Evolutionary conservation across 208 protist species (phyloP).

Genomic region (Lotmaria passim): DNA sequence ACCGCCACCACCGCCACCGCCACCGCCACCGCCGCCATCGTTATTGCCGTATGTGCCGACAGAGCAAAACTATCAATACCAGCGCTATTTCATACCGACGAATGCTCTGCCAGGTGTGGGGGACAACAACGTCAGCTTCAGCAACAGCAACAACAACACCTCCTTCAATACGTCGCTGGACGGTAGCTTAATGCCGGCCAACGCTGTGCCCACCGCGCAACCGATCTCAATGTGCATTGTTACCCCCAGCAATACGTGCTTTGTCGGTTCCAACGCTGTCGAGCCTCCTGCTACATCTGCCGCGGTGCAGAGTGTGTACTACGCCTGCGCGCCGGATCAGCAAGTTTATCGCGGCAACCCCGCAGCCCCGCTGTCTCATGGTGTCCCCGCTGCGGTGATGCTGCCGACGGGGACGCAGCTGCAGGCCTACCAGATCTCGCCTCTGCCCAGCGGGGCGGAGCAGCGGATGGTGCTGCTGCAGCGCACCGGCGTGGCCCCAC

Average conservation of each 20-base stretch:
- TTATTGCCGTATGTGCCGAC: not conserved
- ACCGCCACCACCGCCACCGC: not conserved
- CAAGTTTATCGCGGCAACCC: not conserved
- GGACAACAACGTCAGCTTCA: not conserved
- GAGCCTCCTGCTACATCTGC: too few relatives aligned
- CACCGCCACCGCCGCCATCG: constrained; percentile 4
- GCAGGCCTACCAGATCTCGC: constrained; percentile 7
- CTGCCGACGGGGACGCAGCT: not conserved
- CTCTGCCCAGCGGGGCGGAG: not conserved
- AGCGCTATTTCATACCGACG: not conserved
- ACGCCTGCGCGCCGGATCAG: constrained; percentile 1
- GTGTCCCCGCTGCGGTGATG: not conserved
- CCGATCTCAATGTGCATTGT: not conserved
- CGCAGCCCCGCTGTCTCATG: too few relatives aligned
- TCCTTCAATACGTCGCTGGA: not conserved
- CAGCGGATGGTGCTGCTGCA: constrained; percentile 4
- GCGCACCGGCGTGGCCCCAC: not conserved
- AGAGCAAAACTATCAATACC: not conserved
- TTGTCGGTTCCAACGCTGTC: not conserved
- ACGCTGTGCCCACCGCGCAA: not conserved
- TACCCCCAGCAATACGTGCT: not conserved
- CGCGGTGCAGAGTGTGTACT: not conserved
- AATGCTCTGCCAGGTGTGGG: not conserved
- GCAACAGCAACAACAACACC: not conserved
- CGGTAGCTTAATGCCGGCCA: not conserved